Evolutionary conservation across 805 yeast species (phyloP), one percentile per base, ranked within the genome.

Genomic region (Kazachstania psychrophila): DNA sequence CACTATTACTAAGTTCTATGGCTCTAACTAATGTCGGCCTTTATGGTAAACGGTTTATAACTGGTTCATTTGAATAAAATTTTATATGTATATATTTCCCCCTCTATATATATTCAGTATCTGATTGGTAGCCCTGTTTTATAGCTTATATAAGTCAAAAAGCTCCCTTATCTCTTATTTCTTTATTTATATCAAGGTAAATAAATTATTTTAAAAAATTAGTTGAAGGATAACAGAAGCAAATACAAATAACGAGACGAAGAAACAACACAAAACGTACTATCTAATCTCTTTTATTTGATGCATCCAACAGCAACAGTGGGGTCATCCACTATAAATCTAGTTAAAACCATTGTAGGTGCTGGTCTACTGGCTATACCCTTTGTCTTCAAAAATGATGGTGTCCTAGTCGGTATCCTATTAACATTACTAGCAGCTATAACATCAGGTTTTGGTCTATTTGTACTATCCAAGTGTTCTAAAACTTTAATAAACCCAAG

Each of bases 301-400:
- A n/a, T n/a, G n/a, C n/a, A n/a, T n/a, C n/a, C n/a, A 4, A 30
- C 33, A 5, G 82, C 84, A 3, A 66, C 79, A 10, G 61, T 69
- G 18, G 42, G 52, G 2, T 79, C 88, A 1, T 79, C 89, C 2
- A 62, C 74, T 13, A 65, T 81, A 36, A 80, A 78, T 57, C 64
- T 84, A 26, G 70, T 79, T 37, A 83, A 83, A 61, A 82, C 92
- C 18, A 79, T 83, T 38, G 69, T 83, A 10, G 94, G 94, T 6
- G 82, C 85, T 1, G 88, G 88, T 7, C 69, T 79, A 48, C 62
- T 79, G 28, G 81, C 85, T 24, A 75, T 79, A 68, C 86, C 88
- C 0, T 78, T 64, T 52, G 85, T 84, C 1, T 69, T 78, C 47
- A 67, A 69, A 38, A 69, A 79, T 19, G 85, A 81, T 53, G 86